A percentile compares a stretch with the other conserved stretches of the same genome.
Conservation (phyloP, 2,329 filamentous ascomycete genomes). For the Sporothrix humicola region DNA sequence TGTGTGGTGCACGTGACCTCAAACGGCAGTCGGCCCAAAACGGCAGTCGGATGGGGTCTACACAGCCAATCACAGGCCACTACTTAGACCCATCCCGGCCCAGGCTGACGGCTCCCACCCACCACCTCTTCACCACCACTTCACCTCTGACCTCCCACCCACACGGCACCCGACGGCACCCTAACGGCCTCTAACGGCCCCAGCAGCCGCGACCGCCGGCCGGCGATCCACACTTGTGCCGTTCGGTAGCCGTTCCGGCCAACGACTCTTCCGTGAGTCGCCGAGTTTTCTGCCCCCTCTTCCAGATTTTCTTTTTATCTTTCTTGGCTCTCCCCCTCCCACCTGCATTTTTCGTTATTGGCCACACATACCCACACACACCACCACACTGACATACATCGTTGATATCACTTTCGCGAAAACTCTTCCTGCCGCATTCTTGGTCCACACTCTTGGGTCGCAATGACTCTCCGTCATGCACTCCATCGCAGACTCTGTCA, state of each 20-base stretch:
- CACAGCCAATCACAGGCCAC: constrained; percentile 15
- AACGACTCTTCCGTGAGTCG: constrained; percentile 31
- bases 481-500: not conserved
- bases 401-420: not conserved
- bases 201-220: constrained; percentile 30
- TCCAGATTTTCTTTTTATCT: too few relatives aligned
- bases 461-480: not conserved
- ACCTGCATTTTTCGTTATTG: not conserved
- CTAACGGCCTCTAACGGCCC: constrained; percentile 25
- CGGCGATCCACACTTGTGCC: constrained; percentile 26
- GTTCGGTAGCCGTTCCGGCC: constrained; percentile 30
- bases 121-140: constrained; percentile 9
- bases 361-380: not conserved
- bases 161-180: constrained; percentile 25
- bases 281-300: constrained; percentile 22
- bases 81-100: constrained; percentile 25
- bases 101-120: not conserved
- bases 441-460: not conserved
- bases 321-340: too few relatives aligned
- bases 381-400: too few relatives aligned
- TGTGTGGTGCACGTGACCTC: constrained; percentile 7
- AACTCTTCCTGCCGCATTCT: not conserved
- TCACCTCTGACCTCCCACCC: constrained; percentile 9
- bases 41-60: constrained; percentile 28
- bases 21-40: constrained; percentile 29